A percentile compares a stretch with the other conserved stretches of the same genome.
phyloP scores from a whole-genome alignment of 208 protist species.

The Acanthamoeba healyi region DNA sequence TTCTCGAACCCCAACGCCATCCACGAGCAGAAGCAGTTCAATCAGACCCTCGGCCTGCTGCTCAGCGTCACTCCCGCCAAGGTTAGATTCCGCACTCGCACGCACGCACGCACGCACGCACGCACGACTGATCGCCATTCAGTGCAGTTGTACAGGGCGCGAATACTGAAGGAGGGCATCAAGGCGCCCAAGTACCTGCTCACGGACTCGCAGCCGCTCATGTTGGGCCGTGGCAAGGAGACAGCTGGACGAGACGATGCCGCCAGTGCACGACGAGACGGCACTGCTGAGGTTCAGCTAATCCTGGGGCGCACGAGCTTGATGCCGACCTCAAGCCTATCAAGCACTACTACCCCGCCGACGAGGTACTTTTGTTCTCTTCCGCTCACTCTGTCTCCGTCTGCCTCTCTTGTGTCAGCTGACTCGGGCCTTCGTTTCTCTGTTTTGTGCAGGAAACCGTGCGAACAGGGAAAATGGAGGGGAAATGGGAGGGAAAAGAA shows the following conservation, averaged over 20 bases:
- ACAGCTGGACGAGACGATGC: too few relatives aligned
- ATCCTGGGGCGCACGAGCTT: too few relatives aligned
- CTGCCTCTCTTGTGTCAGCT: neutral
- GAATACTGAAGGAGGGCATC: slow-evolving; percentile 45
- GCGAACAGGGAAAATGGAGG: too few relatives aligned
- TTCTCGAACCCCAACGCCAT: slow-evolving; percentile 17
- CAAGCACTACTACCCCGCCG: slow-evolving; percentile 80
- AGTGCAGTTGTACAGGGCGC: slow-evolving; percentile 62
- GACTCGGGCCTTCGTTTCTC: too few relatives aligned
- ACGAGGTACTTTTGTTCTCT: slow-evolving; percentile 19
- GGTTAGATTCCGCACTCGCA: neutral
- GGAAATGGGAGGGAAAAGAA: too few relatives aligned
- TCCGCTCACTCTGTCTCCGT: neutral
- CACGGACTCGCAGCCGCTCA: neutral
- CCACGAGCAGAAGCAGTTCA: slow-evolving; percentile 9
- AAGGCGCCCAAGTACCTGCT: slow-evolving; percentile 69
- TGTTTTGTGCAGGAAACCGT: slow-evolving; percentile 43
- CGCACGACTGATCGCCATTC: too few relatives aligned
- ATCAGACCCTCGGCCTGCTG: neutral
- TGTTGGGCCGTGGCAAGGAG: slow-evolving; percentile 21
- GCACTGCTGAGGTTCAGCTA: too few relatives aligned
- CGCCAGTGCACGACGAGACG: too few relatives aligned
- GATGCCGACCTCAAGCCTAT: slow-evolving; percentile 83
- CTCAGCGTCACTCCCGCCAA: neutral
- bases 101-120: too few relatives aligned